These are phyloP conservation scores for Phytophthora litchii DNA, from an alignment of 352 stramenopile species.

Conservation along the genomic window DNA sequence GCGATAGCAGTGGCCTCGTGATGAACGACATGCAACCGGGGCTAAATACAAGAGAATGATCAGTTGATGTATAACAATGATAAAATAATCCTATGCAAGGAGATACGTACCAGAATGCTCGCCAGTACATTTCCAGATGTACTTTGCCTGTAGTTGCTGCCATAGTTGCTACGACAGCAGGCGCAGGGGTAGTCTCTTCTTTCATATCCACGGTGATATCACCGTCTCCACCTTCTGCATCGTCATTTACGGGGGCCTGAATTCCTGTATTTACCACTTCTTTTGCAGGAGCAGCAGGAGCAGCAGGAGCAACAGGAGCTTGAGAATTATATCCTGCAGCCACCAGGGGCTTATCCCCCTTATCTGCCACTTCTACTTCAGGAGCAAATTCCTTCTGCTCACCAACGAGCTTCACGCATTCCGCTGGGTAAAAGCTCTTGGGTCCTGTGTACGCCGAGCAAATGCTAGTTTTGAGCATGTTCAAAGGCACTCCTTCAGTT, in stretches of 20 bases:
- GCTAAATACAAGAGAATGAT: slow-evolving; percentile 29
- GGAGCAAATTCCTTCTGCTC: slow-evolving; percentile 58
- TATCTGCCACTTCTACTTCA: slow-evolving; percentile 32
- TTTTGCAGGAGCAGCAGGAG: slow-evolving; percentile 7
- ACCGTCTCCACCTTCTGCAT: slow-evolving; percentile 28
- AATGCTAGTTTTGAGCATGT: slow-evolving; percentile 61
- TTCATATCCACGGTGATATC: slow-evolving; percentile 47
- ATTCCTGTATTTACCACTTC: slow-evolving; percentile 7
- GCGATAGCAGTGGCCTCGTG: slow-evolving; percentile 59
- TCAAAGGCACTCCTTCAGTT: slow-evolving; percentile 61
- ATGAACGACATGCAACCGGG: slow-evolving; percentile 81
- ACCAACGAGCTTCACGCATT: slow-evolving; percentile 59
- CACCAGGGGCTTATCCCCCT: slow-evolving; percentile 22
- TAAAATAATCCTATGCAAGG: neutral
- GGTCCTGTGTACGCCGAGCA: slow-evolving; percentile 73
- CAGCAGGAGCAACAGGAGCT: neutral
- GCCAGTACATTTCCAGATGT: slow-evolving; percentile 77
- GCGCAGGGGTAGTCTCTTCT: slow-evolving; percentile 28
- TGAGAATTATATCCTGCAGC: slow-evolving; percentile 20
- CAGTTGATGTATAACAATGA: slow-evolving; percentile 2
- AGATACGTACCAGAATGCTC: slow-evolving; percentile 75
- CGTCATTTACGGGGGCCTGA: slow-evolving; percentile 20
- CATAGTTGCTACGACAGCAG: slow-evolving; percentile 11
- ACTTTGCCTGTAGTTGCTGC: slow-evolving; percentile 45
- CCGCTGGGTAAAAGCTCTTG: slow-evolving; percentile 62